These are phyloP conservation scores for Globisporangium viniferum DNA, from an alignment of 352 stramenopile genomes.

Conservation along the genomic window DNA sequence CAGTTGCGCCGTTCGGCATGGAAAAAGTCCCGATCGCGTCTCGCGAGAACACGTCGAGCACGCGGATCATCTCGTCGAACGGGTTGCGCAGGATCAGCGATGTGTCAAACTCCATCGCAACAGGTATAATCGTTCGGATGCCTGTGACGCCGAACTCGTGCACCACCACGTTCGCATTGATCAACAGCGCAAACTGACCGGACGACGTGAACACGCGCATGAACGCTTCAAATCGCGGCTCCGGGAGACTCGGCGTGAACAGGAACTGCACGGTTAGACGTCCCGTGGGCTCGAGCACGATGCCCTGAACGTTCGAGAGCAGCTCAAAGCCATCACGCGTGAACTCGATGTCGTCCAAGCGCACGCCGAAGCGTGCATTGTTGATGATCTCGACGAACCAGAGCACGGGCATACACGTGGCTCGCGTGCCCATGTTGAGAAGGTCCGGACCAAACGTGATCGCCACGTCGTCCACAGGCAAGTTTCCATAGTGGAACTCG, in stretches of 20 bases:
- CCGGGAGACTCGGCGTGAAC: slow-evolving; percentile 30
- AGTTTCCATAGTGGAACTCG: neutral
- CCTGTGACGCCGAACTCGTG: slow-evolving; percentile 31
- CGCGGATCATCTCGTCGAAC: slow-evolving; percentile 29
- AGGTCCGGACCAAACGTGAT: slow-evolving; percentile 37
- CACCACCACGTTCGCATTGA: slow-evolving; percentile 20
- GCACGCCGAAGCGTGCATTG: slow-evolving; percentile 22
- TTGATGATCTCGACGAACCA: slow-evolving; percentile 41
- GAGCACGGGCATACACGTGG: slow-evolving; percentile 32
- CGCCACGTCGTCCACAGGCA: slow-evolving; percentile 19
- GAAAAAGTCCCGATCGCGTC: slow-evolving; percentile 35
- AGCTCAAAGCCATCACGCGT: slow-evolving; percentile 43
- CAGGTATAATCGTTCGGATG: slow-evolving; percentile 30
- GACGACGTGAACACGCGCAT: slow-evolving; percentile 46
- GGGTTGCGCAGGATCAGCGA: slow-evolving; percentile 46
- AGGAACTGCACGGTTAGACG: slow-evolving; percentile 36
- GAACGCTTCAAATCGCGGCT: slow-evolving; percentile 22
- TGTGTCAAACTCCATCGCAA: slow-evolving; percentile 27
- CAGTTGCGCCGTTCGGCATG: neutral
- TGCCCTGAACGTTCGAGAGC: slow-evolving; percentile 29
- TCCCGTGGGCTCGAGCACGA: slow-evolving; percentile 31
- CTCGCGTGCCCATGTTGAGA: slow-evolving; percentile 32
- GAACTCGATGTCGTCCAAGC: slow-evolving; percentile 39
- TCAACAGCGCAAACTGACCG: slow-evolving; percentile 45
- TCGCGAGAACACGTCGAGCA: slow-evolving; percentile 46